Evolutionary conservation across 352 stramenopile species (phyloP).

Genomic region (Pythium plurisporium): DNA sequence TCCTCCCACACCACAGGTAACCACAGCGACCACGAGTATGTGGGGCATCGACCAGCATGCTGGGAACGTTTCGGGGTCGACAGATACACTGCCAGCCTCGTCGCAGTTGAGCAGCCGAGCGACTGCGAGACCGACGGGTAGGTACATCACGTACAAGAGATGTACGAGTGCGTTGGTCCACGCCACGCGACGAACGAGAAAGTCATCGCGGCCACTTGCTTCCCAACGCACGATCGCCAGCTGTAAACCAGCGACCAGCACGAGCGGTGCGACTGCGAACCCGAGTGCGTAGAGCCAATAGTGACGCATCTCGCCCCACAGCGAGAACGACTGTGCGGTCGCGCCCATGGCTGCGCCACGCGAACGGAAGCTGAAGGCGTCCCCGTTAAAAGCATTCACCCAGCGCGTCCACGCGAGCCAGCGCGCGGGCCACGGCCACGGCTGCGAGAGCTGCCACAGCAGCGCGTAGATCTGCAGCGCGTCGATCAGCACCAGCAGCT

Average conservation of each 20-base stretch:
- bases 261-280: conserved; percentile 30
- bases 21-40: conserved; percentile 20
- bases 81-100: conserved; percentile 28
- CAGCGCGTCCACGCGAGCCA: conserved; percentile 52
- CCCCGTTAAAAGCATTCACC: conserved; percentile 46
- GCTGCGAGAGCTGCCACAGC: conserved; percentile 75
- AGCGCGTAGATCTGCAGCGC: conserved; percentile 57
- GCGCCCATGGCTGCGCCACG: conserved; percentile 56
- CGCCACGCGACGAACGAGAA: conserved; percentile 19
- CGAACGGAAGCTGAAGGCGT: conserved; percentile 47
- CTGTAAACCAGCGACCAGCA: neutral
- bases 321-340: conserved; percentile 46
- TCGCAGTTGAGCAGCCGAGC: conserved; percentile 61
- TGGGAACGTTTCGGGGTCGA: conserved; percentile 35
- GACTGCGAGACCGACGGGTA: conserved; percentile 55
- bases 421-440: conserved; percentile 61
- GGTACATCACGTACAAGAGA: conserved; percentile 44
- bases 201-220: conserved; percentile 22
- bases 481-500: conserved; percentile 38
- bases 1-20: conserved; percentile 35
- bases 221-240: conserved; percentile 11
- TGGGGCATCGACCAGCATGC: conserved; percentile 32
- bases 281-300: conserved; percentile 62
- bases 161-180: conserved; percentile 50
- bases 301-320: conserved; percentile 50